Evolutionary conservation across 164 flowering plant species (phyloP).

Genomic region (Tetrastigma voinierianum): DNA sequence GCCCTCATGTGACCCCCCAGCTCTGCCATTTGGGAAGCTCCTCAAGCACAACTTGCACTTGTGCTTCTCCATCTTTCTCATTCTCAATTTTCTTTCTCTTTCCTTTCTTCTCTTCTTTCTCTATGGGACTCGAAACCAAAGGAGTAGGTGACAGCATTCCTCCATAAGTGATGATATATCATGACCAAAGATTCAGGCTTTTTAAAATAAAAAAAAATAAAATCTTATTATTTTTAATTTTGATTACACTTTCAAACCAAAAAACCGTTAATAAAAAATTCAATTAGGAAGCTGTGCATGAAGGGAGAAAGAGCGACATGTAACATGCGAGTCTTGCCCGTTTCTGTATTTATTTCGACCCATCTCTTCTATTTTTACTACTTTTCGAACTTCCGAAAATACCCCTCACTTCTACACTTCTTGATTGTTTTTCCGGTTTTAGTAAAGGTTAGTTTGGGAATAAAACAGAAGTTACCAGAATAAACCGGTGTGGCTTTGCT

Average conservation of each 20-base stretch:
- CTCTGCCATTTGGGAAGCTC: constrained; percentile 58
- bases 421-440: not conserved
- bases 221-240: not conserved
- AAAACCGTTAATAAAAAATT: constrained; percentile 3
- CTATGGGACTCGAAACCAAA: too few species aligned
- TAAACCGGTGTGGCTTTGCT: constrained; percentile 20
- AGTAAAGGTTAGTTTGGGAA: constrained; percentile 12
- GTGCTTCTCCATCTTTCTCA: constrained; percentile 50
- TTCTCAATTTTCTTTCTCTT: not conserved
- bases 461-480: constrained; percentile 3
- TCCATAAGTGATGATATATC: too few species aligned
- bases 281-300: constrained; percentile 23
- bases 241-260: not conserved
- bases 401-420: constrained; percentile 5
- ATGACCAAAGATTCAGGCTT: too few species aligned
- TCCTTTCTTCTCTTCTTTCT: too few species aligned
- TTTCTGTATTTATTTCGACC: constrained; percentile 26
- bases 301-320: constrained; percentile 26
- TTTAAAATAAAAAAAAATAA: not conserved
- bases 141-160: too few species aligned
- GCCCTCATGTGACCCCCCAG: constrained; percentile 80
- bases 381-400: constrained; percentile 1
- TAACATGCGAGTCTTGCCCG: constrained; percentile 41
- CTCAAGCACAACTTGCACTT: constrained; percentile 52
- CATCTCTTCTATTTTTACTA: not conserved